phyloP scores from a whole-genome alignment of 1,284 basidiomycete genomes.

The Gomphus sp. region DNA sequence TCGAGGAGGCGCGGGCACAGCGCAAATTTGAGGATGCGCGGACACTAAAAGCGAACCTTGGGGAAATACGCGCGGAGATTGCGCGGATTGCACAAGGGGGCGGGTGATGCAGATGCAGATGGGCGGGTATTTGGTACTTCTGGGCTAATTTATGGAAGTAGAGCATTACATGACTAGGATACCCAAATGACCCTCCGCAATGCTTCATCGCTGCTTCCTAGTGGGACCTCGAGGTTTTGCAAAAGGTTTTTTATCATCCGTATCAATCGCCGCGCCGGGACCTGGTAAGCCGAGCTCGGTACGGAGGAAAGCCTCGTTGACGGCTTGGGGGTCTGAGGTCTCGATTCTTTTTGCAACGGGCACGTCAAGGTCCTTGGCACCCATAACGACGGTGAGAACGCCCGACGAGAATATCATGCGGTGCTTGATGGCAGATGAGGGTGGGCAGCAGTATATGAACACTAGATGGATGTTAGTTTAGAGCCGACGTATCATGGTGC shows the following conservation, averaged over 20 bases:
- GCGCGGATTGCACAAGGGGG: conserved; percentile 37
- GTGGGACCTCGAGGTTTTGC: conserved; percentile 4
- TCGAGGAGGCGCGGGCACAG: conserved; percentile 74
- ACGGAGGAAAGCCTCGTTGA: conserved; percentile 55
- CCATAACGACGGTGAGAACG: conserved; percentile 44
- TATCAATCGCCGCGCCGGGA: not conserved
- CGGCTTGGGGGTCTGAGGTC: conserved; percentile 70
- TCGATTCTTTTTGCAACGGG: conserved; percentile 53
- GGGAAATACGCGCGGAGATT: conserved; percentile 76
- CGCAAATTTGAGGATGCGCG: conserved; percentile 88
- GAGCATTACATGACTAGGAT: not conserved
- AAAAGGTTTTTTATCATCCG: not conserved
- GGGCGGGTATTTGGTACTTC: not conserved
- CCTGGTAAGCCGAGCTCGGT: conserved; percentile 38
- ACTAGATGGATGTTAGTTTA: conserved; percentile 30
- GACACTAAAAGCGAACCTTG: conserved; percentile 63
- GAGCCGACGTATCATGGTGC: not conserved
- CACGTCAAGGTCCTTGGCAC: conserved; percentile 41
- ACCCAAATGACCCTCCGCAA: not conserved
- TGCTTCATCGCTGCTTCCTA: not conserved
- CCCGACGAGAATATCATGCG: conserved; percentile 84
- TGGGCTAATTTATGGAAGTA: not conserved
- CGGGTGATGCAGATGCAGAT: not conserved
- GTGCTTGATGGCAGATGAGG: conserved; percentile 66
- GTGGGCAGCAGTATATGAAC: conserved; percentile 85